A percentile compares a stretch with the other conserved stretches of the same genome.
Evolutionary conservation across 1,284 basidiomycete species (phyloP).

Genomic region (Cryptococcus sp.): DNA sequence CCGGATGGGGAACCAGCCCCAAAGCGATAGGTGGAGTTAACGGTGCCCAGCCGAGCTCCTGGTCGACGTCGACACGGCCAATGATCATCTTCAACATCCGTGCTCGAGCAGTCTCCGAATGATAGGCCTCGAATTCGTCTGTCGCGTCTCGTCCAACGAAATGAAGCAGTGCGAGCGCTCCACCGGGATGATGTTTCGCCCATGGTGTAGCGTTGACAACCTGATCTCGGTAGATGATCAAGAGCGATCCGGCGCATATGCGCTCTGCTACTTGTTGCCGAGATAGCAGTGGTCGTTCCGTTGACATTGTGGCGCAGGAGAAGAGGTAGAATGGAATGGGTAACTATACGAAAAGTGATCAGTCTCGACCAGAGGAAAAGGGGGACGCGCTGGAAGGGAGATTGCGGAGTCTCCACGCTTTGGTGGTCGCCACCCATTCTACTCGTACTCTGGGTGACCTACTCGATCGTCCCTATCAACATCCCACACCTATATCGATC

Average conservation of each 20-base stretch:
- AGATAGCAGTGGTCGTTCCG: not conserved
- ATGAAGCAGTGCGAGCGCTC: conserved; percentile 82
- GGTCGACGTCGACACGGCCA: conserved; percentile 58
- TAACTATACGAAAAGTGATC: no score
- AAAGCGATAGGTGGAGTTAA: conserved; percentile 83
- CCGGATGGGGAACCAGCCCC: conserved; percentile 62
- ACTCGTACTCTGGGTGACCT: no score
- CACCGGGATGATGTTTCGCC: conserved; percentile 85
- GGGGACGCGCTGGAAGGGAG: no score
- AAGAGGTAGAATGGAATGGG: no score
- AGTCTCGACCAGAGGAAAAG: no score
- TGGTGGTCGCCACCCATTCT: no score
- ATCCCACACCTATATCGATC: no score
- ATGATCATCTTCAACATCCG: conserved; percentile 68
- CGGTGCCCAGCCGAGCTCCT: conserved; percentile 59
- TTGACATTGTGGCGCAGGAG: not conserved
- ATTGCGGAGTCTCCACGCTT: no score
- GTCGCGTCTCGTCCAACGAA: conserved; percentile 93
- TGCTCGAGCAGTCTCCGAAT: conserved; percentile 61
- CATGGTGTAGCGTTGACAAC: conserved; percentile 79
- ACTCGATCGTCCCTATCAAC: no score
- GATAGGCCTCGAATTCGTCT: conserved; percentile 92
- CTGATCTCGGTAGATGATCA: conserved; percentile 71
- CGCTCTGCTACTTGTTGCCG: conserved; percentile 33
- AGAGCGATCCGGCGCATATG: conserved; percentile 68